phyloP scores from a whole-genome alignment of 192 early-diverging fungal species.

The Allomyces macrogynus region DNA sequence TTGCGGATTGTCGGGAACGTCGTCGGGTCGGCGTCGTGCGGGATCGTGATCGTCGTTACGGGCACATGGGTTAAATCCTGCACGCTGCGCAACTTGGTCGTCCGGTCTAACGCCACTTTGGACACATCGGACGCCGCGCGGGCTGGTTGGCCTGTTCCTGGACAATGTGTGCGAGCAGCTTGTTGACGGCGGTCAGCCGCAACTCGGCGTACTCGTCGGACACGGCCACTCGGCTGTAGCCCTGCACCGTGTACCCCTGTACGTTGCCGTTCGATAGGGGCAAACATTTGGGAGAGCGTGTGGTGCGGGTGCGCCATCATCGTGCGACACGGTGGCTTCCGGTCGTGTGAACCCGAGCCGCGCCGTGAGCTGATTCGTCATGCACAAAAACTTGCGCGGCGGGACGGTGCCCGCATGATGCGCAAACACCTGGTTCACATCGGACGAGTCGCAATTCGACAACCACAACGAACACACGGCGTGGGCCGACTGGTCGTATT shows the following conservation, averaged over 20 bases:
- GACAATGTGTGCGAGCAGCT: not conserved
- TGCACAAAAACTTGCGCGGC: not conserved
- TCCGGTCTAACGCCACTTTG: no score
- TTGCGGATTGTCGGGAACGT: not conserved
- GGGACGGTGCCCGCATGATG: not conserved
- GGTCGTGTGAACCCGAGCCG: not conserved
- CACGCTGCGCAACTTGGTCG: no score
- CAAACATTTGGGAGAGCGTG: not conserved
- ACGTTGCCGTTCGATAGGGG: not conserved
- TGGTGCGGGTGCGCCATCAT: not conserved
- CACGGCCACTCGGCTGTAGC: not conserved
- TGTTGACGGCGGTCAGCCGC: not conserved
- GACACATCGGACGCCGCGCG: not conserved
- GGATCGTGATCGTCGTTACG: no score
- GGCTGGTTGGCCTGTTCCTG: not conserved
- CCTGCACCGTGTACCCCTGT: not conserved
- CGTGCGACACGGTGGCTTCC: not conserved
- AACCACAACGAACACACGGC: not conserved
- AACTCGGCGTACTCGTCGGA: not conserved
- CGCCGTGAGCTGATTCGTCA: not conserved
- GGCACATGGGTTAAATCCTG: no score
- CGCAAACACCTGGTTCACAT: not conserved
- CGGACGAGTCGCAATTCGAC: not conserved
- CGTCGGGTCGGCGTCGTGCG: not conserved
- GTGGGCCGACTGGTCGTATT: not conserved